Evolutionary conservation across 352 stramenopile species (phyloP).

Genomic region (Ophiocytium majus): DNA sequence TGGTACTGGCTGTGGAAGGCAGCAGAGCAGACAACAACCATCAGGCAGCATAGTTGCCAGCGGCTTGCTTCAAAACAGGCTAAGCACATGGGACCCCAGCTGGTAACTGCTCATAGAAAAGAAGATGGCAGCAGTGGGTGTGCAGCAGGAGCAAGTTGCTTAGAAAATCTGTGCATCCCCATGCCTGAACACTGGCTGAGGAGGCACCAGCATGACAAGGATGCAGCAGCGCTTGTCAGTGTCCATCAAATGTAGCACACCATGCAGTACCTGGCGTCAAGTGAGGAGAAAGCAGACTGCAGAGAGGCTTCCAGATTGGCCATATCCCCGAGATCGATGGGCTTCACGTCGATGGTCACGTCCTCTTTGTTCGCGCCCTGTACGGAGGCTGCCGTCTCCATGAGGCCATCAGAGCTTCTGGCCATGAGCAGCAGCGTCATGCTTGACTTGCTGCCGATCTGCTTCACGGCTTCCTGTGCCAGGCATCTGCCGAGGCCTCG

Average conservation of each 20-base stretch:
- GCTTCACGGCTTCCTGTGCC: constrained; percentile 66
- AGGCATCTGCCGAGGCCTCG: constrained; percentile 74
- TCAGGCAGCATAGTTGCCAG: no score
- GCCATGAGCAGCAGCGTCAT: constrained; percentile 46
- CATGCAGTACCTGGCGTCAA: constrained; percentile 30
- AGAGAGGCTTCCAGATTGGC: constrained; percentile 31
- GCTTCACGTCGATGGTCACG: constrained; percentile 27
- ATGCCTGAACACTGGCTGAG: no score
- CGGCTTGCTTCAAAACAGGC: no score
- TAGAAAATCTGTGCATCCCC: no score
- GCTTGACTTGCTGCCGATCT: constrained; percentile 17
- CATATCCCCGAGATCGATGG: constrained; percentile 52
- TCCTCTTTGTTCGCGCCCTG: background rate
- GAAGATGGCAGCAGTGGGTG: background rate
- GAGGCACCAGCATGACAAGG: no score
- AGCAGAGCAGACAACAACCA: no score
- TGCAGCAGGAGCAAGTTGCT: no score
- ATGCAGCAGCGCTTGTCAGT: no score
- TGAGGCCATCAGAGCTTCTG: constrained; percentile 62
- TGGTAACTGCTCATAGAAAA: background rate
- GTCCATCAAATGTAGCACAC: no score
- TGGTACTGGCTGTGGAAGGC: constrained; percentile 55
- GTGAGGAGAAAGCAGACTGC: constrained; percentile 22
- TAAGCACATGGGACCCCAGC: no score
- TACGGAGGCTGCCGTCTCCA: constrained; percentile 61